A percentile compares a stretch with the other conserved stretches of the same genome.
These are phyloP conservation scores for Osmozyma mogii DNA, from an alignment of 805 yeast species.

Conservation along the genomic window DNA sequence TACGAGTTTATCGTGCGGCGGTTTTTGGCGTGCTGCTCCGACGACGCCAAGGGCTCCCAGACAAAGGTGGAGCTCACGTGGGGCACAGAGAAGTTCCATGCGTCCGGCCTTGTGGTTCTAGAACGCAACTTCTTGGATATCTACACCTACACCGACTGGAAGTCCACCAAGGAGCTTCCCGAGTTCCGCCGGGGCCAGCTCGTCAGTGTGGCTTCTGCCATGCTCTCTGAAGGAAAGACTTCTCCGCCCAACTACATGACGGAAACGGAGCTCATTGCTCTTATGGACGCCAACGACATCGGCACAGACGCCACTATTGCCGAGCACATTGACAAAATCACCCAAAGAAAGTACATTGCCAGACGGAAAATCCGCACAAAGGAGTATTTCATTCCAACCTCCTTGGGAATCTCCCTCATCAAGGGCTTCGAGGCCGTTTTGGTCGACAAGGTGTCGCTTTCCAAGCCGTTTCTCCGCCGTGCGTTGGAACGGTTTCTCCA, in stretches of 20 bases:
- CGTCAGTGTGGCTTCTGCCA: constrained; percentile 48
- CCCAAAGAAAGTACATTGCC: constrained; percentile 56
- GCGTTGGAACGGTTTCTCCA: constrained; percentile 62
- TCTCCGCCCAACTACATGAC: constrained; percentile 78
- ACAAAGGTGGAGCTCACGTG: constrained; percentile 61
- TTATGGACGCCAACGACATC: constrained; percentile 96
- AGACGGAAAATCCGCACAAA: constrained; percentile 32
- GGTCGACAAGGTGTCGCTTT: constrained; percentile 60
- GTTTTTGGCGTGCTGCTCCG: constrained; percentile 86
- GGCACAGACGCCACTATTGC: constrained; percentile 99
- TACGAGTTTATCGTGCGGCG: constrained; percentile 83
- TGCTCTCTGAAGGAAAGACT: constrained; percentile 67
- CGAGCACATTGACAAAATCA: constrained; percentile 85
- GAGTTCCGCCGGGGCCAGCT: constrained; percentile 48
- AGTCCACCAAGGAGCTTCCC: constrained; percentile 57
- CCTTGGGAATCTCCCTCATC: constrained; percentile 77
- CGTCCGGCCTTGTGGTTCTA: constrained; percentile 67
- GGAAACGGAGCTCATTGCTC: constrained; percentile 81
- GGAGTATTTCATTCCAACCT: constrained; percentile 62
- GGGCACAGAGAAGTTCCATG: constrained; percentile 67
- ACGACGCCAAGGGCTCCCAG: constrained; percentile 75
- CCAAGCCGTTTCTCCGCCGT: constrained; percentile 83
- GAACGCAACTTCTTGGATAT: constrained; percentile 76
- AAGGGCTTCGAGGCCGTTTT: constrained; percentile 82
- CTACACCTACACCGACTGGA: constrained; percentile 77